These are phyloP conservation scores for Naegleria lovaniensis DNA, from an alignment of 208 protist species.

Conservation along the genomic window DNA sequence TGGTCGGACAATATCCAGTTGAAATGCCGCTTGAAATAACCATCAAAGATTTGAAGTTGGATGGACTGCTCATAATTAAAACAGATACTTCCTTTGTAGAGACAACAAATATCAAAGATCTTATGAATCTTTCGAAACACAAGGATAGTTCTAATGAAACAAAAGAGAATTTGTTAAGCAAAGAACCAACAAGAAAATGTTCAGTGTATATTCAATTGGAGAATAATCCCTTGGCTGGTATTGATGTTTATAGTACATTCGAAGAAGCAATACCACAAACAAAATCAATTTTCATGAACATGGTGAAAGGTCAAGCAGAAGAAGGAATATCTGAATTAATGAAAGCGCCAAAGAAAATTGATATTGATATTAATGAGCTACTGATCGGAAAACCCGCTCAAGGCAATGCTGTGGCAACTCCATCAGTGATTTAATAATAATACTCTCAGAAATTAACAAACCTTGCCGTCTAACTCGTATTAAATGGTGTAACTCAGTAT, in stretches of 20 bases:
- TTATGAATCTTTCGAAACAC: background rate
- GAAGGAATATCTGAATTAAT: background rate
- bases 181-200: background rate
- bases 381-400: background rate
- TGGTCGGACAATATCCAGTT: background rate
- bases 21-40: background rate
- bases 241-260: background rate
- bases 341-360: background rate
- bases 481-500: background rate
- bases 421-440: too few relatives aligned
- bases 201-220: background rate
- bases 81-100: background rate
- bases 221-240: background rate
- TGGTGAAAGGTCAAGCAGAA: background rate
- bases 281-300: background rate
- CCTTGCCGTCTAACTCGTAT: too few relatives aligned
- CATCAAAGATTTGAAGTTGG: background rate
- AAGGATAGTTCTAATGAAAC: background rate
- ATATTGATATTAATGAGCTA: background rate
- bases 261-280: background rate
- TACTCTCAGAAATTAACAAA: too few relatives aligned
- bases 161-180: background rate
- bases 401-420: background rate
- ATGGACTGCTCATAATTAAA: background rate
- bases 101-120: background rate